Base-by-base conservation (phyloP, 768 basidiomycete species). In the Myochromella boudieri region DNA sequence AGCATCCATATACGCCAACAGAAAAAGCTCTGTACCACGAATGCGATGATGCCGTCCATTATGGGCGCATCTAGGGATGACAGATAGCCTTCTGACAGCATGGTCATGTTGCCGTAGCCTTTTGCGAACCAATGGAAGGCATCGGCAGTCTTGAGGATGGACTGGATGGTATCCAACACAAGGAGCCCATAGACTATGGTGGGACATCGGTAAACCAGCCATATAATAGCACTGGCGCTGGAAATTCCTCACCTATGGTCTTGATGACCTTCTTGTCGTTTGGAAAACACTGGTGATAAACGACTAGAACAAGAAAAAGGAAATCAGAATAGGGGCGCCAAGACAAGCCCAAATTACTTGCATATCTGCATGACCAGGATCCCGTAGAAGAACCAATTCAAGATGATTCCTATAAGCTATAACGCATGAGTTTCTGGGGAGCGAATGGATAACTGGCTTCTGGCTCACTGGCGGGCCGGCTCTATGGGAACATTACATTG, bases 161-260 rank as follows among this genome's bases (percentile, higher is more conserved):
- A 64, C 43, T 69, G 68, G 6, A 60, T 38, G 12, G 65, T 27
- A 37, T 67, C 67, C 20, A 67, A 11, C 6, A 54, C 15, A 17
- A 64, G 56, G 7, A 62, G 39, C 4, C 42, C 20, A 40, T 65
- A 63, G 10, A 68, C 64, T 9, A 62, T n/a, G 42, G 7, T 39
- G 1, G n/a, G 6, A 7, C 31, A 25, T 15, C 3, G n/a, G 39
- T 27, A 6, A 41, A 27, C 21, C 25, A 18, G 10, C 14, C 2
- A 18, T n/a, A 14, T n/a, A 8, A 21, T 47, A 31, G 20, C 21
- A 14, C 17, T 3, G 14, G 17, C 25, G 22, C 9, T 11, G 15
- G 12, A 22, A 20, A 6, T 6, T 8, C 6, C n/a, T 17, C 10
- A 41, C 39, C 39, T 4, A 41, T 25, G n/a, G 14, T 4, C 21